phyloP scores from a whole-genome alignment of 2,329 filamentous ascomycete species.

The Pseudopithomyces chartarum region DNA sequence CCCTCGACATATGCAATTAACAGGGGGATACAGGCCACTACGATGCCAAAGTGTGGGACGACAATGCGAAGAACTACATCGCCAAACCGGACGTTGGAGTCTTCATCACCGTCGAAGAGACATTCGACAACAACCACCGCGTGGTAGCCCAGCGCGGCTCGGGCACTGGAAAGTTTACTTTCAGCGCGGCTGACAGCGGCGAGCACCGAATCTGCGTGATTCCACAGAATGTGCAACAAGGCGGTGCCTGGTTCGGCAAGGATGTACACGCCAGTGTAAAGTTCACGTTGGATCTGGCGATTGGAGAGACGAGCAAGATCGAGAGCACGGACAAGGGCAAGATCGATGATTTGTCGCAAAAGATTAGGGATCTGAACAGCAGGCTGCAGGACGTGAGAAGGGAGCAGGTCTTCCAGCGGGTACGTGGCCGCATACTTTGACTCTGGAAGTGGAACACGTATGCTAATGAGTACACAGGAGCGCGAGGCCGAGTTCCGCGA shows the following conservation, averaged over 20 bases:
- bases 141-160: constrained; percentile 85
- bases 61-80: constrained; percentile 68
- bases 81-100: constrained; percentile 78
- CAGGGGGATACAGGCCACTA: constrained; percentile 68
- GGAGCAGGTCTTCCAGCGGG: constrained; percentile 96
- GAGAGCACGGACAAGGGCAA: constrained; percentile 93
- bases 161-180: constrained; percentile 84
- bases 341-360: constrained; percentile 84
- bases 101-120: constrained; percentile 93
- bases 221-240: constrained; percentile 73
- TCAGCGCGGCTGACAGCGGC: constrained; percentile 91
- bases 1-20: not conserved
- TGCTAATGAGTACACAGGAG: constrained; percentile 63
- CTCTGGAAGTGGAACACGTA: not conserved
- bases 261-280: constrained; percentile 76
- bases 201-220: constrained; percentile 96
- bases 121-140: constrained; percentile 97
- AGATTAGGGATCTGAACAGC: constrained; percentile 86
- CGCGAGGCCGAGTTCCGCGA: constrained; percentile 97
- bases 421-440: constrained; percentile 48
- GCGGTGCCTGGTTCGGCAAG: constrained; percentile 70
- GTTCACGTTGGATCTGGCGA: constrained; percentile 85
- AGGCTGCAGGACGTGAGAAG: constrained; percentile 85
- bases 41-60: constrained; percentile 82
- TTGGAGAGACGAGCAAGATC: constrained; percentile 92